Percentiles rank a stretch among this genome's conserved stretches.
phyloP scores from a whole-genome alignment of 164 flowering plant species.

The Aristolochia contorta region DNA sequence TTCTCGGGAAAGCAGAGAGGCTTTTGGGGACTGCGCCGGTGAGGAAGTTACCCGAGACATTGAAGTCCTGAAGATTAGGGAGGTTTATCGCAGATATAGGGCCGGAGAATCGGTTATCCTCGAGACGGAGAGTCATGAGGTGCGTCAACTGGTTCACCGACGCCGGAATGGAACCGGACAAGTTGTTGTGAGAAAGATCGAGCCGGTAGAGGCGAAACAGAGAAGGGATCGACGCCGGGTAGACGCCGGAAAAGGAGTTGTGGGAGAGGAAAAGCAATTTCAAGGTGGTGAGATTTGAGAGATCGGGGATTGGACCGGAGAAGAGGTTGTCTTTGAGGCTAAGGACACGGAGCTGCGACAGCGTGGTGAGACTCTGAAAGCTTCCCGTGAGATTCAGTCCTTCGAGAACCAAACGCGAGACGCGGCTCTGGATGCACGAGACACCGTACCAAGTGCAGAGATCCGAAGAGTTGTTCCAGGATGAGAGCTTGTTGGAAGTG shows the following conservation, averaged over 20 bases:
- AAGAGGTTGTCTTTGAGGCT: slow-evolving; percentile 49
- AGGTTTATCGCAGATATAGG: slow-evolving; percentile 29
- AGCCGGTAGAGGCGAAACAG: slow-evolving; percentile 54
- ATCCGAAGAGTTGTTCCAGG: slow-evolving; percentile 37
- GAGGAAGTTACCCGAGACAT: slow-evolving; percentile 56
- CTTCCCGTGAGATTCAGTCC: slow-evolving; percentile 35
- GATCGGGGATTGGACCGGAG: slow-evolving; percentile 49
- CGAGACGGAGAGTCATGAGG: slow-evolving; percentile 62
- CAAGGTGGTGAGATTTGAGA: slow-evolving; percentile 48
- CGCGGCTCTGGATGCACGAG: slow-evolving; percentile 47
- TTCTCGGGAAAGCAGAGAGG: slow-evolving; percentile 41
- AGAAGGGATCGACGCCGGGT: slow-evolving; percentile 37
- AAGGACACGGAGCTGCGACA: slow-evolving; percentile 55
- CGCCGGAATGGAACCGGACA: slow-evolving; percentile 53
- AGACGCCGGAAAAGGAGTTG: slow-evolving; percentile 48
- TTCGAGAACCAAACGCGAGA: slow-evolving; percentile 65
- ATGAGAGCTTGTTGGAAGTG: slow-evolving; percentile 30
- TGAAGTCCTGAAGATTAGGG: slow-evolving; percentile 53
- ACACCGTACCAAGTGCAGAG: slow-evolving; percentile 58
- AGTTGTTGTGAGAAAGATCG: slow-evolving; percentile 64
- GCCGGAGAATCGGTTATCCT: slow-evolving; percentile 57
- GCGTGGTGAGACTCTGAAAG: slow-evolving; percentile 26
- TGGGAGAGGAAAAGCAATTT: slow-evolving; percentile 60
- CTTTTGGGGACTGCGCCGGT: slow-evolving; percentile 52
- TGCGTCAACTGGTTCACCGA: slow-evolving; percentile 37